Base-by-base conservation (phyloP, 371 early-diverging fungal species). In the Mortierella sp. region DNA sequence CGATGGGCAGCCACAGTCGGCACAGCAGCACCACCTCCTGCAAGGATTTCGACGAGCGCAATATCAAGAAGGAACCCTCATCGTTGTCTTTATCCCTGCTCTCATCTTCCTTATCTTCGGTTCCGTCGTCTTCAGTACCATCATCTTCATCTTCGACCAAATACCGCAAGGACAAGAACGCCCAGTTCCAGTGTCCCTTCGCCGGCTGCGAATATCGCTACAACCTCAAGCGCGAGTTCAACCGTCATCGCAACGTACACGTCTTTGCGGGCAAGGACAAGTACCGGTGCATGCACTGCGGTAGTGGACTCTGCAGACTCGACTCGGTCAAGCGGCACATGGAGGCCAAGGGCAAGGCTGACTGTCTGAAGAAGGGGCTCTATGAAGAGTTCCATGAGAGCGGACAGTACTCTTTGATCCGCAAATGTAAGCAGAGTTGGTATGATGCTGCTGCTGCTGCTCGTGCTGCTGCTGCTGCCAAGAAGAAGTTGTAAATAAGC, bases 281-380 rank as follows among this genome's bases (percentile, higher is more conserved):
- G 64, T 85, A 85, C 59, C 74, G 81, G 16, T 85, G 85, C 44
- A 50, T 81, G 81, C 78, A 80, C 51, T 85, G 85, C 70, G 71
- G 71, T 26, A 76, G 78, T 24, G 85, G 85, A 43, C 69, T 85
- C 26, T 85, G 85, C 46, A 70, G 85, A 14, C 53, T 85, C 44
- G 85, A 85, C 54, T 85, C 85, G 2, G 85, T 85, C 26, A 85
- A 85, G 74, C 67, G 85, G 19, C 85, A 85, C 40, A 85, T 85
- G 85, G 81, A 85, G 67, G 85, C 85, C 44, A 85, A 85, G 81
- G 85, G 85, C 53, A 85, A 85, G 69, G 54, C 40, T 0, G 85
- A 78, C 28, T 85, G 85, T 67, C 53, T 85, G n/a, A 73, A 53
- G 48, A 77, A 69, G 43, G 85, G 85, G 0, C 28, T 78, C 21